Evolutionary conservation across 129 eudicot genomes (phyloP).

Genomic region (Deinandra increscens): DNA sequence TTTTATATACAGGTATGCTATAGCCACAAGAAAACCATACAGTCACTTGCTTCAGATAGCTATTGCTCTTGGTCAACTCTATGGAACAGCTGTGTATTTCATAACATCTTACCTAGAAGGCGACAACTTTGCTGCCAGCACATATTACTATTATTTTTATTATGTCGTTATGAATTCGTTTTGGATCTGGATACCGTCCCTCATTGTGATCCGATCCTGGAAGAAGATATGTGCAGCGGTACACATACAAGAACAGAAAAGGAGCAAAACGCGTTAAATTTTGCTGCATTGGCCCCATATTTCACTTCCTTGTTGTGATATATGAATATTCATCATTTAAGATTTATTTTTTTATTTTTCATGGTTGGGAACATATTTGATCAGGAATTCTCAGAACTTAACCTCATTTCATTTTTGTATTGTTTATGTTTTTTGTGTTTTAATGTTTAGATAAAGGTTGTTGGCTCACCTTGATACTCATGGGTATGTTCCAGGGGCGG

Average conservation of each 20-base stretch:
- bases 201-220: constrained; percentile 73
- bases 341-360: not conserved
- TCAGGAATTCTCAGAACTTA: constrained; percentile 1
- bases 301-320: constrained; percentile 6
- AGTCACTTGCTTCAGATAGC: constrained; percentile 73
- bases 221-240: constrained; percentile 68
- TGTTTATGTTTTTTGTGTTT: not conserved
- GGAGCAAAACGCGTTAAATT: constrained; percentile 53
- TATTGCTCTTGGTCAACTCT: constrained; percentile 78
- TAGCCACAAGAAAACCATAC: constrained; percentile 74
- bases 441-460: not conserved
- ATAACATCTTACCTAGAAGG: constrained; percentile 73
- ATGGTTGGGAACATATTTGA: constrained; percentile 17
- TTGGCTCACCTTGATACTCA: not conserved
- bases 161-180: constrained; percentile 63
- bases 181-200: constrained; percentile 75
- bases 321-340: constrained; percentile 9
- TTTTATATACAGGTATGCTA: constrained; percentile 68
- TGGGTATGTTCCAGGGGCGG: not conserved
- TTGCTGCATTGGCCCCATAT: not conserved
- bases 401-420: not conserved
- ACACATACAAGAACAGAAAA: constrained; percentile 45
- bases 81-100: constrained; percentile 75
- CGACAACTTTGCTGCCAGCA: constrained; percentile 61
- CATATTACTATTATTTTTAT: constrained; percentile 56